phyloP scores from a whole-genome alignment of 139 green algal genomes.

The Chlamydomonas schloesseri region DNA sequence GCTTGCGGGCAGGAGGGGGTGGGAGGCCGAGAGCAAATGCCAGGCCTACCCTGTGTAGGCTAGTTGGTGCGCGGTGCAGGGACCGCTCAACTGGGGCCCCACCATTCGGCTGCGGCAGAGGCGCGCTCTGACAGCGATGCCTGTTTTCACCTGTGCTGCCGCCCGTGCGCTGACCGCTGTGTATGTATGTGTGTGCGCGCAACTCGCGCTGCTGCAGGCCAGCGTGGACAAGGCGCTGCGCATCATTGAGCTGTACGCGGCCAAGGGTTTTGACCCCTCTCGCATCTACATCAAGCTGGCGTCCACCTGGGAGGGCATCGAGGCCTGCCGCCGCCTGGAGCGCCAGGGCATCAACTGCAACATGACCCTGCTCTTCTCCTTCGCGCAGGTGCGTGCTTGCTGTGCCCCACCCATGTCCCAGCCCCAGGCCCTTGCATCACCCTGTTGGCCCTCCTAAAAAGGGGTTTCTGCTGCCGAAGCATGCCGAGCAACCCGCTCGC shows the following conservation, averaged over 20 bases:
- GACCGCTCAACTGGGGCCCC: too few relatives aligned
- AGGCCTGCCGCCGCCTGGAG: constrained; percentile 86
- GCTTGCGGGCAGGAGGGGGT: background rate
- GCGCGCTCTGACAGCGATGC: too few relatives aligned
- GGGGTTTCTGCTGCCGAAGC: too few relatives aligned
- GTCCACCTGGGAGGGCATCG: constrained; percentile 90
- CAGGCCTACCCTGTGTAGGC: too few relatives aligned
- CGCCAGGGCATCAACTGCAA: constrained; percentile 90
- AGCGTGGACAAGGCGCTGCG: constrained; percentile 80
- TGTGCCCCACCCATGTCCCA: too few relatives aligned
- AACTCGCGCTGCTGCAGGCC: background rate
- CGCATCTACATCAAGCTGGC: constrained; percentile 87
- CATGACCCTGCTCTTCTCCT: constrained; percentile 94
- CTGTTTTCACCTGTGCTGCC: too few relatives aligned
- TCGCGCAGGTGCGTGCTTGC: constrained; percentile 83
- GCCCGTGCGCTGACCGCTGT: background rate
- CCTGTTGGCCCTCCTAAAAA: too few relatives aligned
- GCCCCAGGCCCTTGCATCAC: too few relatives aligned
- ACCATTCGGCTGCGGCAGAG: too few relatives aligned
- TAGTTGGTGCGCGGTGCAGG: too few relatives aligned
- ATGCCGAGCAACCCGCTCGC: too few relatives aligned
- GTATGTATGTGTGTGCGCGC: background rate
- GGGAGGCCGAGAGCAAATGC: too few relatives aligned
- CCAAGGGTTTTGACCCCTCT: constrained; percentile 61
- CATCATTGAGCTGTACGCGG: constrained; percentile 84